Base-by-base conservation (phyloP, 371 early-diverging fungal genomes). In the Rozella allomycis region DNA sequence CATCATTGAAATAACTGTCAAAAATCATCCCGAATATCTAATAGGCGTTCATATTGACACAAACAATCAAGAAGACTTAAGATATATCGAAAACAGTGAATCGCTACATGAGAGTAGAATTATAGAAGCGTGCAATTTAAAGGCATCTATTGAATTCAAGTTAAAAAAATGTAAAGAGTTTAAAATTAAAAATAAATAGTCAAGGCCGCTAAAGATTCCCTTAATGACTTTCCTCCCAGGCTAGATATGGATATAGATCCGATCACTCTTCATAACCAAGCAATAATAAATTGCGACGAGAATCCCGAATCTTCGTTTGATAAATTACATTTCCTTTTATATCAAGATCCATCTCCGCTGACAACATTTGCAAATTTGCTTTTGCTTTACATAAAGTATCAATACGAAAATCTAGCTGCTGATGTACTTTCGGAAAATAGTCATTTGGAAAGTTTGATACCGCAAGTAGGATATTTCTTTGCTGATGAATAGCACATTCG, bases 191-290 rank as follows among this genome's bases (percentile, higher is more conserved):
- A 5, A 12, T n/a, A 0, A 30, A 2, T 26, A 60, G 59, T 37
- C 26, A 59, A 59, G 8, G 59, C 55, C 8, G 59, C 65, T 11
- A 30, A 49, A 17, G 62, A 65, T 51, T 57, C 61, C 3, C 37
- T 65, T 8, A 49, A 47, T 5, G 61, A 60, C 39, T 61, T 65
- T 61, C 65, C 65, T 9, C 60, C 65, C 8, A 51, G 65, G 7
- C 41, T 40, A 17, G 65, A 65, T 35, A 45, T 47, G 12, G 65
- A 65, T 32, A 45, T 65, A 8, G 65, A 65, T 31, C 60, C 55
- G 9, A 58, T 65, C 7, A 65, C 62, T 0, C 44, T 65, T 20
- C 62, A 60, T 42, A 65, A 65, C 45, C 54, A 50, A 23, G 65
- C 62, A 2, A 36, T 65, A 18, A 53, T 55, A 46, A 45, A 57